Evolutionary conservation across 169 alveolate genomes (phyloP).

Genomic region (Toxoplasma gondii): DNA sequence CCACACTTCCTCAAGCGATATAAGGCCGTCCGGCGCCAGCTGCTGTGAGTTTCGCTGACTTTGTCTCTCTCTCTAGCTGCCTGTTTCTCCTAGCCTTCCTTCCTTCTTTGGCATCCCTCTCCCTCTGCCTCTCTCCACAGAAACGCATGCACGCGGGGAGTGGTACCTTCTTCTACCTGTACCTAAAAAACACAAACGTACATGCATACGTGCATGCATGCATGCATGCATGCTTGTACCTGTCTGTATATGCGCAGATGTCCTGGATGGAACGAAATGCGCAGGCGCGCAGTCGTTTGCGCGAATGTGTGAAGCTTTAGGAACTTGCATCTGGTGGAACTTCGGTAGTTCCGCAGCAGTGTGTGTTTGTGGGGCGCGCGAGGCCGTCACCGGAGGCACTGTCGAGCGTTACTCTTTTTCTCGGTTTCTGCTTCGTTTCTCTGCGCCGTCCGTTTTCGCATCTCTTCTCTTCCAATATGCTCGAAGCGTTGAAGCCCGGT

Average conservation of each 20-base stretch:
- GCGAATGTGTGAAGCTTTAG: too few relatives aligned
- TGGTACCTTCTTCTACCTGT: too few relatives aligned
- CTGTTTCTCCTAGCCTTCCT: neutral
- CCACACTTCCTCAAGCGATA: neutral
- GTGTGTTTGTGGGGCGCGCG: too few relatives aligned
- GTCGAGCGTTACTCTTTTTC: too few relatives aligned
- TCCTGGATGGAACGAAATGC: neutral
- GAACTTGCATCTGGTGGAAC: too few relatives aligned
- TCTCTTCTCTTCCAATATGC: too few relatives aligned
- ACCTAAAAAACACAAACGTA: neutral
- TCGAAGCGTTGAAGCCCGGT: too few relatives aligned
- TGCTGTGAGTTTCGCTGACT: neutral
- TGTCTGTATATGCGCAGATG: neutral
- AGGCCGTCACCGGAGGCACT: too few relatives aligned
- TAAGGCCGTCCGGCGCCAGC: constrained; percentile 13
- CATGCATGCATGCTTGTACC: neutral
- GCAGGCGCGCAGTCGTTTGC: too few relatives aligned
- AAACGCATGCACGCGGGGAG: neutral
- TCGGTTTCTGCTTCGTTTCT: too few relatives aligned
- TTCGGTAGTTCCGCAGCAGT: too few relatives aligned
- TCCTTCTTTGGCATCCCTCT: neutral
- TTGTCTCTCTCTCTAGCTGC: neutral
- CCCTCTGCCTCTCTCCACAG: neutral
- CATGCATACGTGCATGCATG: neutral
- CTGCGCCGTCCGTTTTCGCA: too few relatives aligned